phyloP scores from a whole-genome alignment of 1,284 basidiomycete species.

The Ceratobasidium sp. region DNA sequence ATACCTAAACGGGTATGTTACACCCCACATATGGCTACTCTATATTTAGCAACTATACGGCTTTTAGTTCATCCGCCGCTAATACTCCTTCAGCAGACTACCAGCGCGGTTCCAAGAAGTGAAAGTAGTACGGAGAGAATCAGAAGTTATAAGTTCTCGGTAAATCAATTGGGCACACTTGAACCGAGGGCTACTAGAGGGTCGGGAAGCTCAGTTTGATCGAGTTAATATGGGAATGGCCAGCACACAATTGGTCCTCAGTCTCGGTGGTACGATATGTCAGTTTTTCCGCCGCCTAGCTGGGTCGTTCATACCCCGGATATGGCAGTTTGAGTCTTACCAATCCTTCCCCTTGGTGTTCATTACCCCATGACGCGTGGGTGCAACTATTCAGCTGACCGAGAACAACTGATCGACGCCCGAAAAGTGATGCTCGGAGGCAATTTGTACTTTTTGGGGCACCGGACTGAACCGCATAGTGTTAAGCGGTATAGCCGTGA shows the following conservation, averaged over 20 bases:
- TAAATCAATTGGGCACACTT: too few species aligned
- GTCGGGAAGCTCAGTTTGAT: not conserved
- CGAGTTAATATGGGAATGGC: not conserved
- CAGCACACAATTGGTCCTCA: not conserved
- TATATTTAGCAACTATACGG: too few species aligned
- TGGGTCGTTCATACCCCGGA: not conserved
- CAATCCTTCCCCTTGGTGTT: not conserved
- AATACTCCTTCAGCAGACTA: too few species aligned
- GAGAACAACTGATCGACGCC: not conserved
- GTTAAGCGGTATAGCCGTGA: not conserved
- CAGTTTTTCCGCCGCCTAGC: not conserved
- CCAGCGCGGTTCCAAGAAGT: too few species aligned
- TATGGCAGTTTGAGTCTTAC: not conserved
- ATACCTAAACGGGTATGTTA: not conserved
- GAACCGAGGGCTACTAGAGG: too few species aligned
- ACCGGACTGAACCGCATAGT: not conserved
- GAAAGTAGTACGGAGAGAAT: too few species aligned
- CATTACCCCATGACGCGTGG: not conserved
- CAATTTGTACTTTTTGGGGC: conserved; percentile 2
- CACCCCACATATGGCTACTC: too few species aligned
- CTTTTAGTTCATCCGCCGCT: too few species aligned
- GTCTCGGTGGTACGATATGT: not conserved
- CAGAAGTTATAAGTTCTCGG: too few species aligned
- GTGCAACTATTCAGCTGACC: not conserved
- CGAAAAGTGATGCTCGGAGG: not conserved